Conservation (phyloP, 768 basidiomycete genomes). For the Serendipita sp. region DNA sequence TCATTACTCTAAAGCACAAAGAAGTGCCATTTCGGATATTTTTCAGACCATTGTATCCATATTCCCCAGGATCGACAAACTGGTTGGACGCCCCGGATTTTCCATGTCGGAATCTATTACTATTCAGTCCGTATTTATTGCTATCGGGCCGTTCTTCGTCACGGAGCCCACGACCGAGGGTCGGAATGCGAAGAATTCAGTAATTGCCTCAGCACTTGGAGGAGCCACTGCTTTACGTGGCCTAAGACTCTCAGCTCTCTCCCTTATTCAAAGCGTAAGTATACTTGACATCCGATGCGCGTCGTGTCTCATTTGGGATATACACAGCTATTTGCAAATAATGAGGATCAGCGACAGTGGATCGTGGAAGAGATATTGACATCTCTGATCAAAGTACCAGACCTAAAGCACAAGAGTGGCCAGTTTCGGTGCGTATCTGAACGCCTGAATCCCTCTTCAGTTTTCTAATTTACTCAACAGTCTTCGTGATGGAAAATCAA, state of each 20-base stretch:
- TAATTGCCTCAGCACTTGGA: constrained; percentile 46
- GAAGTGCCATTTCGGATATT: constrained; percentile 30
- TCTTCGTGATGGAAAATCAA: constrained; percentile 75
- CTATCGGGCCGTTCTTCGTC: constrained; percentile 88
- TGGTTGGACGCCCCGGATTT: constrained; percentile 56
- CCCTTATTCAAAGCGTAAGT: constrained; percentile 71
- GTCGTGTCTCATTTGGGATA: not conserved
- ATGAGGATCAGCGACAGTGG: constrained; percentile 85
- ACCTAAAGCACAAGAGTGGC: constrained; percentile 77
- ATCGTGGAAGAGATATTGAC: constrained; percentile 94
- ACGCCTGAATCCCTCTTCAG: not conserved
- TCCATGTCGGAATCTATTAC: constrained; percentile 83
- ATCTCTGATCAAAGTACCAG: constrained; percentile 78
- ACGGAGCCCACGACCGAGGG: constrained; percentile 45
- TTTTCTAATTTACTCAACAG: constrained; percentile 25
- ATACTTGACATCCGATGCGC: not conserved
- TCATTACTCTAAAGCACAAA: constrained; percentile 16
- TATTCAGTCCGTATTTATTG: constrained; percentile 82
- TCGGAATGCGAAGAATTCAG: constrained; percentile 29
- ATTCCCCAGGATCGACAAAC: constrained; percentile 55
- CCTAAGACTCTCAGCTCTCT: constrained; percentile 64
- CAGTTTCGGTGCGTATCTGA: constrained; percentile 55
- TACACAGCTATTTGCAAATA: constrained; percentile 71
- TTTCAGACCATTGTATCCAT: constrained; percentile 58
- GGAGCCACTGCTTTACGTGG: constrained; percentile 66